Percentiles rank a stretch among this genome's conserved stretches.
Evolutionary conservation across 805 yeast genomes (phyloP).

Genomic region (Zygoascus biomembranicola): DNA sequence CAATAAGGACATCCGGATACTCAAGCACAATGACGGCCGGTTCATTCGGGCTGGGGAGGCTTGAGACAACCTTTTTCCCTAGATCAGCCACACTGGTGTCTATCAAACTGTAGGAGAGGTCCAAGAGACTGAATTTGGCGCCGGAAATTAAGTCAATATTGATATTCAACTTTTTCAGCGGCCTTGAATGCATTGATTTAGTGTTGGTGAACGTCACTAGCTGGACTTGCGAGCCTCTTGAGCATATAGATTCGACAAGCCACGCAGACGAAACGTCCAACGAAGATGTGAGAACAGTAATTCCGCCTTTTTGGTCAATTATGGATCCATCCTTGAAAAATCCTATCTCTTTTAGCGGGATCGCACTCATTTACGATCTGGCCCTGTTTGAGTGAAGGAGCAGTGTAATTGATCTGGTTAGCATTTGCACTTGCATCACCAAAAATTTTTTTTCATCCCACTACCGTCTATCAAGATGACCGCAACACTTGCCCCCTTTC

Average conservation of each 20-base stretch:
- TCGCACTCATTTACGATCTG: not conserved
- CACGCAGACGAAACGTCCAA: conserved; percentile 14
- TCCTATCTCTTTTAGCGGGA: conserved; percentile 3
- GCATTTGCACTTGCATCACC: not conserved
- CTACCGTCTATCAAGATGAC: not conserved
- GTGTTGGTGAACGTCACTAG: conserved; percentile 11
- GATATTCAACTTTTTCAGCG: conserved; percentile 3
- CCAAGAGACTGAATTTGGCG: conserved; percentile 6
- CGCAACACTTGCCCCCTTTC: conserved; percentile 19
- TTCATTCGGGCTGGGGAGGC: not conserved
- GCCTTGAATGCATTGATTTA: not conserved
- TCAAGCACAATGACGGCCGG: conserved; percentile 36
- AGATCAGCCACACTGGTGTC: not conserved
- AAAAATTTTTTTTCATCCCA: conserved; percentile 1
- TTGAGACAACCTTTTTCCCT: not conserved
- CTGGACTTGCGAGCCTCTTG: not conserved
- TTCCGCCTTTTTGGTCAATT: not conserved
- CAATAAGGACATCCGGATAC: conserved; percentile 39
- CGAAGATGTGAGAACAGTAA: conserved; percentile 3
- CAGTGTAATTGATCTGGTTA: not conserved
- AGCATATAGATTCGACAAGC: conserved; percentile 11
- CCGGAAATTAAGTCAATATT: not conserved
- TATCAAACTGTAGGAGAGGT: conserved; percentile 13
- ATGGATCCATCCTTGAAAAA: conserved; percentile 8
- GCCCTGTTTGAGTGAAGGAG: not conserved